phyloP scores from a whole-genome alignment of 2,329 filamentous ascomycete species.

The Beauveria scarabaeidicola region DNA sequence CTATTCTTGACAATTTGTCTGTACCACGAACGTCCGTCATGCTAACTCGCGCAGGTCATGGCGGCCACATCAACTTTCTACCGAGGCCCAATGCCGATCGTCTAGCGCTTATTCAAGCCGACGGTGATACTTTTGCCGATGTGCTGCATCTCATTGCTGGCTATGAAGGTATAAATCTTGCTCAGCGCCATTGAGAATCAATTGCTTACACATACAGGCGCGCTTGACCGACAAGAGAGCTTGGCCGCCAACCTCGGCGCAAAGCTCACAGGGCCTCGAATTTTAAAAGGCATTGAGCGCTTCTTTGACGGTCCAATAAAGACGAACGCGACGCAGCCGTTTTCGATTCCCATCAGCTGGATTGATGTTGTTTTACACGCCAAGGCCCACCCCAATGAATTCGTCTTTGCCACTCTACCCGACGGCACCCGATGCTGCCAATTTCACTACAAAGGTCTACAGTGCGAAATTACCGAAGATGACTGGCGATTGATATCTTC shows the following conservation, averaged over 20 bases:
- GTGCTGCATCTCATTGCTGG: constrained; percentile 65
- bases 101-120: constrained; percentile 44
- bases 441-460: constrained; percentile 71
- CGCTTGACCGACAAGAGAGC: constrained; percentile 77
- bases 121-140: constrained; percentile 61
- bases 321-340: constrained; percentile 42
- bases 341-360: constrained; percentile 63
- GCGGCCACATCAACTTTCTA: constrained; percentile 44
- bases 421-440: constrained; percentile 68
- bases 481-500: constrained; percentile 79
- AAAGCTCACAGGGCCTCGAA: constrained; percentile 69
- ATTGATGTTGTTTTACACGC: constrained; percentile 80
- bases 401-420: constrained; percentile 59
- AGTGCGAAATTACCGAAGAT: constrained; percentile 79
- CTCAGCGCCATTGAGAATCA: constrained; percentile 8
- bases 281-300: constrained; percentile 79
- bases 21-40: neutral
- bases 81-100: constrained; percentile 35
- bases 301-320: constrained; percentile 75
- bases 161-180: constrained; percentile 52
- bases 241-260: constrained; percentile 79
- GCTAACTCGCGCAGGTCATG: neutral
- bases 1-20: neutral
- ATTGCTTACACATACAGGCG: constrained; percentile 38
- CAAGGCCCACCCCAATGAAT: constrained; percentile 69